Conservation (phyloP, 108 stramenopile species). For the Cyclotella kingstonii region DNA sequence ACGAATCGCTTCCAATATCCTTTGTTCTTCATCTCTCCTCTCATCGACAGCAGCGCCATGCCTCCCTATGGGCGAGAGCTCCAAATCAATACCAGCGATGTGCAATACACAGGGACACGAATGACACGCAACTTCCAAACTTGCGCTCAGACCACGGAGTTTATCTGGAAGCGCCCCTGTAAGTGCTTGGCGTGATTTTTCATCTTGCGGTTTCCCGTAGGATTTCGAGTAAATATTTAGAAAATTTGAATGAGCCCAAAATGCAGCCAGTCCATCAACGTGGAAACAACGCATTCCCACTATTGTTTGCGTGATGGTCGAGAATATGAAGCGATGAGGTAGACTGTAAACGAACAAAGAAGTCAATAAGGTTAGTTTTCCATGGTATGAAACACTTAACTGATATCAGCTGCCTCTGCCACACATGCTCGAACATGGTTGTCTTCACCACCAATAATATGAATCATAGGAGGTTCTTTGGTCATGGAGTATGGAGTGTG, state of each 20-base stretch:
- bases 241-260: slow-evolving; percentile 48
- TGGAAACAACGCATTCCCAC: slow-evolving; percentile 61
- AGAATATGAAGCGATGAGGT: background rate
- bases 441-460: slow-evolving; percentile 53
- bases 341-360: background rate
- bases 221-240: slow-evolving; percentile 19
- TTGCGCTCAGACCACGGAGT: slow-evolving; percentile 56
- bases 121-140: slow-evolving; percentile 51
- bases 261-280: slow-evolving; percentile 70
- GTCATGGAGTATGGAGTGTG: background rate
- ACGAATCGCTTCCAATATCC: slow-evolving; percentile 58
- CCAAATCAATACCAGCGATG: slow-evolving; percentile 56
- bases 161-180: slow-evolving; percentile 66
- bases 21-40: slow-evolving; percentile 49
- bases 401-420: slow-evolving; percentile 59
- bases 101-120: slow-evolving; percentile 70
- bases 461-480: slow-evolving; percentile 41
- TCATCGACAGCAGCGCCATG: slow-evolving; percentile 48
- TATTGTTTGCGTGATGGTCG: background rate
- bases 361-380: background rate
- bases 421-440: slow-evolving; percentile 59
- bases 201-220: slow-evolving; percentile 11
- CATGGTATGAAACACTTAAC: slow-evolving; percentile 8
- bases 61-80: slow-evolving; percentile 52
- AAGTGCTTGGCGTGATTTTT: slow-evolving; percentile 32